Conservation (phyloP, 139 green algal species). For the Chlamydomonas applanata region DNA sequence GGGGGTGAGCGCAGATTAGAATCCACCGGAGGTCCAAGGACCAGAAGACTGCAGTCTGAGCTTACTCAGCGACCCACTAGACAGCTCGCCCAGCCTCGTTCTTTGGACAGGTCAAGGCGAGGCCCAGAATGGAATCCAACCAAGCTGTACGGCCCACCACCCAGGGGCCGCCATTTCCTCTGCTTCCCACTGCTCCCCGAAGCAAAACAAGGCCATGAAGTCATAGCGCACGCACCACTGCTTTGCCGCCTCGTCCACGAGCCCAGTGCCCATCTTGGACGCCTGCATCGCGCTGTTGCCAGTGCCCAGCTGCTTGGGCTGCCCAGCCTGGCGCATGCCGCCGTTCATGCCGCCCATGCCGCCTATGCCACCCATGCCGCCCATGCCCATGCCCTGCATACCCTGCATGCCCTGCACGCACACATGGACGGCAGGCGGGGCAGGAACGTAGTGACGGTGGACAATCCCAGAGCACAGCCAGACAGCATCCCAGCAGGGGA, state of each 20-base stretch:
- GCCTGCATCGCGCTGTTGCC: conserved; percentile 21
- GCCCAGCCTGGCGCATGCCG: not conserved
- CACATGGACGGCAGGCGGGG: not conserved
- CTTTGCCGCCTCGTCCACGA: conserved; percentile 19
- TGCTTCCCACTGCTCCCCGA: too few relatives aligned
- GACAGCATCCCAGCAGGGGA: too few relatives aligned
- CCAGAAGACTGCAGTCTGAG: too few relatives aligned
- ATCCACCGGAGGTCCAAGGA: too few relatives aligned
- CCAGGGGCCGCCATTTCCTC: too few relatives aligned
- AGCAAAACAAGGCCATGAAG: too few relatives aligned
- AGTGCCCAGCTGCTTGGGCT: not conserved
- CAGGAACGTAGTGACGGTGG: not conserved
- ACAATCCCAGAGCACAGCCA: not conserved
- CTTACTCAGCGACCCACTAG: too few relatives aligned
- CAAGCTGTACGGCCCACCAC: too few relatives aligned
- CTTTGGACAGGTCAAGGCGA: too few relatives aligned
- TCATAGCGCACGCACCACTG: conserved; percentile 23
- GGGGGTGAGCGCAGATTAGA: too few relatives aligned
- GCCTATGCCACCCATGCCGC: conserved; percentile 13
- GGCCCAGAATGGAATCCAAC: too few relatives aligned
- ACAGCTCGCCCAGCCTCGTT: too few relatives aligned
- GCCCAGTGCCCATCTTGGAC: conserved; percentile 23
- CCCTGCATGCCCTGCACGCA: not conserved
- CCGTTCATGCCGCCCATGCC: conserved; percentile 4
- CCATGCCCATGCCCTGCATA: conserved; percentile 11